Percentiles rank a stretch among this genome's conserved stretches.
Evolutionary conservation across 2,329 filamentous ascomycete genomes (phyloP).

Genomic region (Diplodia seriata): DNA sequence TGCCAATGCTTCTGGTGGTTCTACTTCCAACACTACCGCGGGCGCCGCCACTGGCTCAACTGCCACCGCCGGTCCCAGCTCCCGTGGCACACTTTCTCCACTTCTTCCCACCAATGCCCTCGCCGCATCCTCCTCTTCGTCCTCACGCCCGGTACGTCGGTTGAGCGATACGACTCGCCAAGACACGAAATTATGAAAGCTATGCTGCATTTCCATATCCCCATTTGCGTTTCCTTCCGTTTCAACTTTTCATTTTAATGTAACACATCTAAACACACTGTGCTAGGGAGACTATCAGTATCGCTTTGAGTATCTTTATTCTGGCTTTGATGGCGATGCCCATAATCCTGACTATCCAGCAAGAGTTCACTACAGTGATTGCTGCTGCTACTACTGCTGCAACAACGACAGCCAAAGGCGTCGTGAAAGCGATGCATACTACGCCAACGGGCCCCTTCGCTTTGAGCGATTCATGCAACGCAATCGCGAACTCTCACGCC

Average conservation of each 20-base stretch:
- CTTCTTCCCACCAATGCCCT: neutral
- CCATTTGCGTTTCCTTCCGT: neutral
- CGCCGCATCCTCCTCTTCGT: constrained; percentile 1
- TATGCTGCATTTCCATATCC: neutral
- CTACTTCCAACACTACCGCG: constrained; percentile 16
- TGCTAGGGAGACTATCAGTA: constrained; percentile 10
- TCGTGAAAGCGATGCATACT: neutral
- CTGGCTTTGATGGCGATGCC: neutral
- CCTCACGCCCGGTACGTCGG: constrained; percentile 28
- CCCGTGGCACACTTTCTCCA: neutral
- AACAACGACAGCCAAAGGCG: too few species aligned
- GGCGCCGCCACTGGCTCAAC: constrained; percentile 4
- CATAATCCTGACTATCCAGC: neutral
- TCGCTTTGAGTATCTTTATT: neutral
- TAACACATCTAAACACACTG: neutral
- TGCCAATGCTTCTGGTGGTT: neutral
- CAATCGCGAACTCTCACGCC: neutral
- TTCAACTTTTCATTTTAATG: constrained; percentile 11
- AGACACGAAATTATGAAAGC: constrained; percentile 30
- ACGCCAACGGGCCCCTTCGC: neutral
- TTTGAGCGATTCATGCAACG: neutral
- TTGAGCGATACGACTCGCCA: constrained; percentile 26
- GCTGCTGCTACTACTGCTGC: neutral
- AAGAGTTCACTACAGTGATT: neutral
- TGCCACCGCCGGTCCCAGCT: constrained; percentile 13